Percentiles rank a stretch among this genome's conserved stretches.
phyloP scores from a whole-genome alignment of 768 basidiomycete genomes.

The Chalciporus piperatus region DNA sequence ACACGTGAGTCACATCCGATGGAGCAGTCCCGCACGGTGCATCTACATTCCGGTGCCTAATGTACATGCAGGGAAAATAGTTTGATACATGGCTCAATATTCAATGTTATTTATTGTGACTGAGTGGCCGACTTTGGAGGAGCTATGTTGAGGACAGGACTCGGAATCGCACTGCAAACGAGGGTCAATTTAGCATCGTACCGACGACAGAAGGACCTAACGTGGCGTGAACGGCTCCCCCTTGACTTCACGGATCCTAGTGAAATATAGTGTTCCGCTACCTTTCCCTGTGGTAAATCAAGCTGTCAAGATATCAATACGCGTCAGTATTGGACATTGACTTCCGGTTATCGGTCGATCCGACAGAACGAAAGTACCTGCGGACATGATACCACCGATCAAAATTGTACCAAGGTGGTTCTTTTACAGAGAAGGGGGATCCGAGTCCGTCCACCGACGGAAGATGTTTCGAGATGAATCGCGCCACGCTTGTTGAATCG shows the following conservation, averaged over 20 bases:
- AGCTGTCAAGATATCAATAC: constrained; percentile 43
- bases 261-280: constrained; percentile 78
- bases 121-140: constrained; percentile 3
- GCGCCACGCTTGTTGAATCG: no score
- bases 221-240: constrained; percentile 66
- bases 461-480: no score
- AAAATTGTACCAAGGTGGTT: no score
- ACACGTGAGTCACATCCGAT: no score
- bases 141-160: constrained; percentile 48
- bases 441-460: no score
- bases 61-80: background rate
- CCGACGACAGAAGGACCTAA: constrained; percentile 27
- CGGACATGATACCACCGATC: no score
- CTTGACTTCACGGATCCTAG: constrained; percentile 75
- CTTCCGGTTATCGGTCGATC: background rate
- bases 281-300: constrained; percentile 73
- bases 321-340: no score
- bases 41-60: background rate
- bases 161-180: constrained; percentile 56
- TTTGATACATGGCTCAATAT: background rate
- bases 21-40: no score
- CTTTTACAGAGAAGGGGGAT: no score
- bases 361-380: background rate
- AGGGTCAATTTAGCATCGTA: background rate
- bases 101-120: background rate